Percentiles rank a stretch among this genome's conserved stretches.
Evolutionary conservation across 2,329 filamentous ascomycete genomes (phyloP).

Genomic region (Hymenoscyphus salicellus): DNA sequence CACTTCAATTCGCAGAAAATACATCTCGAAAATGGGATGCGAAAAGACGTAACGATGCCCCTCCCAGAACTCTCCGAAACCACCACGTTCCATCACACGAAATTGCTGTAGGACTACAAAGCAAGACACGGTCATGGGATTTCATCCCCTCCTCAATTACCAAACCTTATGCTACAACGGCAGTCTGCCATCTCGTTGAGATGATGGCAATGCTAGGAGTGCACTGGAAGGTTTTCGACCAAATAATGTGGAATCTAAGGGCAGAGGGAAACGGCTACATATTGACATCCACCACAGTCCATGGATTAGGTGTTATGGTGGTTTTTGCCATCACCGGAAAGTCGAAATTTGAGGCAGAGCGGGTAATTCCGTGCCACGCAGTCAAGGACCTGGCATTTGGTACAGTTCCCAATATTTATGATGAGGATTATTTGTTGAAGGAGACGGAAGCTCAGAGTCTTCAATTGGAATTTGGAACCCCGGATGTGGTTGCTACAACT

Average conservation of each 20-base stretch:
- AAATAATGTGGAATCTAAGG: conserved; percentile 47
- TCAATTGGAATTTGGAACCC: conserved; percentile 48
- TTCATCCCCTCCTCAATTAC: conserved; percentile 39
- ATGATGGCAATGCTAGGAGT: conserved; percentile 43
- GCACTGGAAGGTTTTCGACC: conserved; percentile 58
- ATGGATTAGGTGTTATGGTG: conserved; percentile 54
- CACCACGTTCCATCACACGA: conserved; percentile 22
- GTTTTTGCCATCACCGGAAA: conserved; percentile 51
- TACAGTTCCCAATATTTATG: conserved; percentile 54
- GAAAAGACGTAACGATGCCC: background rate
- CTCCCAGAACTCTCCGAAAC: conserved; percentile 13
- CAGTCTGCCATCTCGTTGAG: conserved; percentile 38
- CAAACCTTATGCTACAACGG: conserved; percentile 38
- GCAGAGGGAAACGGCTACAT: conserved; percentile 40
- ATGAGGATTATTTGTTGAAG: conserved; percentile 40
- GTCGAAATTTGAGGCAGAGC: conserved; percentile 47
- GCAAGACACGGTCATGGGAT: conserved; percentile 39
- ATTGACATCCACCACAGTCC: conserved; percentile 36
- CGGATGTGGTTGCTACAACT: conserved; percentile 51
- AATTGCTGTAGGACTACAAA: conserved; percentile 32
- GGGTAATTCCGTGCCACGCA: conserved; percentile 52
- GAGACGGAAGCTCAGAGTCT: conserved; percentile 29
- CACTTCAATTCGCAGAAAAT: conserved; percentile 49
- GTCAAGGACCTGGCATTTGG: conserved; percentile 57
- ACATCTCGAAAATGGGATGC: conserved; percentile 46